phyloP scores from a whole-genome alignment of 2,329 filamentous ascomycete species.

The Colletotrichum coccodes region DNA sequence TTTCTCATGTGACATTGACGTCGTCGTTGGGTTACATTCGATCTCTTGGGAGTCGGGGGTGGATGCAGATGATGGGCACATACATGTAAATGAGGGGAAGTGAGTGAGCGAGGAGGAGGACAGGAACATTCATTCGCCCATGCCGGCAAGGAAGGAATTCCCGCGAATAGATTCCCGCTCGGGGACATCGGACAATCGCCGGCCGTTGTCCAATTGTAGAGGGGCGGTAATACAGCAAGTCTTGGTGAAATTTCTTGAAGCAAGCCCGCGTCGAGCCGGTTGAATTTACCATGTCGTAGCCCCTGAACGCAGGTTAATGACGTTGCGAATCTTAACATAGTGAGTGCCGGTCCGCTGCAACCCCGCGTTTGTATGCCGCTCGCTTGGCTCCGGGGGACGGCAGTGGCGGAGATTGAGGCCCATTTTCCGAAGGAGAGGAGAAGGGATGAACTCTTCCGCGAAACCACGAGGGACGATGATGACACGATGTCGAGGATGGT shows the following conservation, averaged over 20 bases:
- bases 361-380: constrained; percentile 23
- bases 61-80: not conserved
- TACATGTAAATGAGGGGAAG: constrained; percentile 7
- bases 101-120: not conserved
- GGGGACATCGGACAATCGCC: not conserved
- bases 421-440: not conserved
- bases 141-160: not conserved
- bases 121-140: not conserved
- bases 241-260: not conserved
- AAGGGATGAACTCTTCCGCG: not conserved
- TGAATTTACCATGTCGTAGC: not conserved
- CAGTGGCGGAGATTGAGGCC: constrained; percentile 2
- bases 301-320: constrained; percentile 1
- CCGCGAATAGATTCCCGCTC: not conserved
- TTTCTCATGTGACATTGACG: constrained; percentile 11
- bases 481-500: not conserved
- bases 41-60: constrained; percentile 25
- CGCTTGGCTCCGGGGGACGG: not conserved
- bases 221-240: not conserved
- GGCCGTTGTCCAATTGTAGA: constrained; percentile 1
- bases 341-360: constrained; percentile 13
- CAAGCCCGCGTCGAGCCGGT: not conserved
- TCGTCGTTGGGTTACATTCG: constrained; percentile 17
- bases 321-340: constrained; percentile 10
- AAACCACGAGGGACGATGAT: not conserved